These are phyloP conservation scores for Didymella pomorum DNA, from an alignment of 2,329 filamentous ascomycete species.

Conservation along the genomic window DNA sequence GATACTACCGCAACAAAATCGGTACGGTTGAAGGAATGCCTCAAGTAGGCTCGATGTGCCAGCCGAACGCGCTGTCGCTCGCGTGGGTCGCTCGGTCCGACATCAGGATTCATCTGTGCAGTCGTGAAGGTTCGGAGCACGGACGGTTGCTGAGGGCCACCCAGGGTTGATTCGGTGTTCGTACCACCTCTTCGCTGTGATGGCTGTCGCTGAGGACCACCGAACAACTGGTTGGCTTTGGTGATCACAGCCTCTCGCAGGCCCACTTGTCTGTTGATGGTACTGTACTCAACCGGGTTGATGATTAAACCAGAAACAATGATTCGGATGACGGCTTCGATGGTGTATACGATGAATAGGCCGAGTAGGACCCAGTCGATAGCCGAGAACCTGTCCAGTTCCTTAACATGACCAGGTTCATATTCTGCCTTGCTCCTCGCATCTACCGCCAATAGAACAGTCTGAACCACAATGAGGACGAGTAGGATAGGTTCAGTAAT, in stretches of 20 bases:
- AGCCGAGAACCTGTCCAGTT: conserved; percentile 69
- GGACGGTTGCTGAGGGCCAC: conserved; percentile 62
- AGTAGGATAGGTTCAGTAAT: conserved; percentile 87
- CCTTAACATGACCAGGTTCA: conserved; percentile 58
- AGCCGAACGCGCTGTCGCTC: conserved; percentile 84
- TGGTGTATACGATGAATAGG: conserved; percentile 87
- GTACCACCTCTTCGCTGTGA: conserved; percentile 64
- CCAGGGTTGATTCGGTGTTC: conserved; percentile 41
- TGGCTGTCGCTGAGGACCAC: conserved; percentile 75
- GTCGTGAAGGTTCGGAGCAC: conserved; percentile 80
- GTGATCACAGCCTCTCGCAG: conserved; percentile 76
- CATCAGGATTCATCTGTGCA: conserved; percentile 66
- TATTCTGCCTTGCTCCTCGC: conserved; percentile 75
- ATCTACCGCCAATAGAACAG: conserved; percentile 86
- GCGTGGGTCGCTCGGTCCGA: conserved; percentile 67
- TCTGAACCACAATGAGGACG: conserved; percentile 85
- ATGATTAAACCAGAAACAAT: conserved; percentile 93
- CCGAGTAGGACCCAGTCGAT: conserved; percentile 83
- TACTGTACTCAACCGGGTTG: conserved; percentile 91
- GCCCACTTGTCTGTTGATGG: conserved; percentile 79
- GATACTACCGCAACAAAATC: conserved; percentile 95
- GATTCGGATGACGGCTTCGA: conserved; percentile 82
- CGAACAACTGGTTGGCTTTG: conserved; percentile 79
- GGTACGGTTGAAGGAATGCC: conserved; percentile 93
- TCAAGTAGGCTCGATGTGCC: conserved; percentile 87